Percentiles rank a stretch among this genome's conserved stretches.
Conservation (phyloP, 805 yeast genomes). For the Zygosaccharomyces pseudorouxii region DNA sequence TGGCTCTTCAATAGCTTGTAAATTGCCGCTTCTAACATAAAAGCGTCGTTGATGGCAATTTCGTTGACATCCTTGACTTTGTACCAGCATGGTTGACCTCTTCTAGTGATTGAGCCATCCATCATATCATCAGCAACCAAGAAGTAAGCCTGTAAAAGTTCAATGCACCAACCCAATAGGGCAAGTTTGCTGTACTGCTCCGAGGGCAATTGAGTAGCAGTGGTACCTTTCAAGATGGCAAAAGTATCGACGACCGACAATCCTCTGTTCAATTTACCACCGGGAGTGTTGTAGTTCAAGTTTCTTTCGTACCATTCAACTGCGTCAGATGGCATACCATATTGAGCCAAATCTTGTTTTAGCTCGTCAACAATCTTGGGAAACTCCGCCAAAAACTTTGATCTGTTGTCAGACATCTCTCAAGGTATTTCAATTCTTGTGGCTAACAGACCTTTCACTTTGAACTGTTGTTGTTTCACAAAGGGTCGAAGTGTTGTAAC, state of each 20-base stretch:
- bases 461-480: not conserved
- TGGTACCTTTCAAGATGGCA: slow-evolving; percentile 65
- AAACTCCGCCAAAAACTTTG: slow-evolving; percentile 61
- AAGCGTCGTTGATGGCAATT: slow-evolving; percentile 95
- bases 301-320: slow-evolving; percentile 74
- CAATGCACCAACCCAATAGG: slow-evolving; percentile 91
- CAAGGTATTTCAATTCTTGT: slow-evolving; percentile 14
- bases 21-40: slow-evolving; percentile 93
- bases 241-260: slow-evolving; percentile 92
- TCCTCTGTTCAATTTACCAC: slow-evolving; percentile 96
- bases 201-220: slow-evolving; percentile 47
- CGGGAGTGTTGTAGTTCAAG: slow-evolving; percentile 84
- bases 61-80: slow-evolving; percentile 72
- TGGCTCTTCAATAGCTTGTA: slow-evolving; percentile 84
- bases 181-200: slow-evolving; percentile 82
- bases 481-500: too few relatives aligned
- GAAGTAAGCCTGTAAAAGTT: slow-evolving; percentile 92
- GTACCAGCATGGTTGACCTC: slow-evolving; percentile 99
- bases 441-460: not conserved
- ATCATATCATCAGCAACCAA: slow-evolving; percentile 97
- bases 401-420: slow-evolving; percentile 35
- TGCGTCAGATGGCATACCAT: slow-evolving; percentile 84
- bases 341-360: slow-evolving; percentile 51
- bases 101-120: slow-evolving; percentile 94
- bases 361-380: slow-evolving; percentile 76